These are phyloP conservation scores for Fusarium keratoplasticum DNA, from an alignment of 2,329 filamentous ascomycete species.

Conservation along the genomic window DNA sequence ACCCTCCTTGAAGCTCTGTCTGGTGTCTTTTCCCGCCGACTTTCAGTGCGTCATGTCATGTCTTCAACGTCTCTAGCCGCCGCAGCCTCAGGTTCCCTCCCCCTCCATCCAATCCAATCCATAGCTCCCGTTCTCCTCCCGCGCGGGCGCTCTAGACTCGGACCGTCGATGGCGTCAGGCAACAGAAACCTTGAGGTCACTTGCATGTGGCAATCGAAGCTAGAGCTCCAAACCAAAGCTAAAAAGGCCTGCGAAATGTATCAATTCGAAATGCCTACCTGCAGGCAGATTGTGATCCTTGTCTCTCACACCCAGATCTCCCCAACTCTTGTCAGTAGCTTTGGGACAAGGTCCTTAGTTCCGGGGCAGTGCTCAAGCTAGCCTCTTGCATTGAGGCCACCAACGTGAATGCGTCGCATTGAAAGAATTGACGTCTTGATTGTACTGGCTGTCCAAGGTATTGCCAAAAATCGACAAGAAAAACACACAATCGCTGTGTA, in stretches of 20 bases:
- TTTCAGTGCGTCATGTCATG: background rate
- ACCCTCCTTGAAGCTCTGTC: background rate
- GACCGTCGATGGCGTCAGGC: slow-evolving; percentile 1
- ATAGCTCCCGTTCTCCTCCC: background rate
- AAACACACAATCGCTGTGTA: background rate
- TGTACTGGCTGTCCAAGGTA: background rate
- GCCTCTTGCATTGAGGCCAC: background rate
- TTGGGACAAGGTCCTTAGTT: background rate
- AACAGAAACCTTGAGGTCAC: background rate
- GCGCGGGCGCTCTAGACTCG: slow-evolving; percentile 7
- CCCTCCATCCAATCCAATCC: background rate
- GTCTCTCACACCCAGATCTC: background rate
- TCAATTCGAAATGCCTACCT: background rate
- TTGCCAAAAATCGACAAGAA: background rate
- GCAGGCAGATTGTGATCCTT: background rate
- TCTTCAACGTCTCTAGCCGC: background rate
- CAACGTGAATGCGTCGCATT: background rate
- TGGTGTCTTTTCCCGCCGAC: background rate
- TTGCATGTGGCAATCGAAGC: background rate
- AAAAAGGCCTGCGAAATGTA: background rate
- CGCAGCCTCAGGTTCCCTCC: background rate
- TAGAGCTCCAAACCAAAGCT: background rate
- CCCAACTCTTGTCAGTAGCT: background rate
- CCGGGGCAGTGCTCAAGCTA: background rate
- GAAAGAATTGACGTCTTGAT: background rate